Evolutionary conservation across 2,329 filamentous ascomycete genomes (phyloP).

Genomic region (Phaeosphaeria sp.): DNA sequence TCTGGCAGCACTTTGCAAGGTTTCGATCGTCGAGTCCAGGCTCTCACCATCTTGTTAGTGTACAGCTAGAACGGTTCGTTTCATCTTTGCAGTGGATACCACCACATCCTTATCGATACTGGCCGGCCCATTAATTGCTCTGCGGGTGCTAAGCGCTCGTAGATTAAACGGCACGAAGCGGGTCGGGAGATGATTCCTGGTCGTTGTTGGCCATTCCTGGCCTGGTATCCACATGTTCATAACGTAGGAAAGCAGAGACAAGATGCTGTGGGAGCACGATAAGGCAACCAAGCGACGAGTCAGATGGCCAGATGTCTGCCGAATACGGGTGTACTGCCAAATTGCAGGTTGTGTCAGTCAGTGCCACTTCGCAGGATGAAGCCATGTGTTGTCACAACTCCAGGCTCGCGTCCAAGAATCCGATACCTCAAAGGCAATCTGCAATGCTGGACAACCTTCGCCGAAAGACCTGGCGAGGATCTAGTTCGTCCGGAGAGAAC

Average conservation of each 20-base stretch:
- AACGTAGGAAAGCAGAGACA: not conserved
- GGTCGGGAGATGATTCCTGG: not conserved
- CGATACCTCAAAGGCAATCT: not conserved
- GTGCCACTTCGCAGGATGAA: not conserved
- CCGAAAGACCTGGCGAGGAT: not conserved
- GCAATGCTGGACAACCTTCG: not conserved
- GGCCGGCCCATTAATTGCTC: not conserved
- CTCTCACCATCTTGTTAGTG: not conserved
- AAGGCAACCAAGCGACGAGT: not conserved
- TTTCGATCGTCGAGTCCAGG: not conserved
- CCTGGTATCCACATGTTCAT: not conserved
- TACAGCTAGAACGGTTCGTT: not conserved
- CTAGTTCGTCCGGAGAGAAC: not conserved
- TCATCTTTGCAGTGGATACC: not conserved
- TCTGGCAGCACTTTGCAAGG: not conserved
- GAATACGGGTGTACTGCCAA: not conserved
- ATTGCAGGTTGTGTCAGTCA: not conserved
- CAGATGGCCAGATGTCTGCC: not conserved
- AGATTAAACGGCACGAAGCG: not conserved
- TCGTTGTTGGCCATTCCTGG: not conserved
- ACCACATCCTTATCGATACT: not conserved
- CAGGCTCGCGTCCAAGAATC: not conserved
- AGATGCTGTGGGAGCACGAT: not conserved
- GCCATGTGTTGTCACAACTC: not conserved
- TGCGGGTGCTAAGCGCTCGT: conserved; percentile 2